Conservation (phyloP, 2,329 filamentous ascomycete genomes). For the Calcarisporium arbuscula region DNA sequence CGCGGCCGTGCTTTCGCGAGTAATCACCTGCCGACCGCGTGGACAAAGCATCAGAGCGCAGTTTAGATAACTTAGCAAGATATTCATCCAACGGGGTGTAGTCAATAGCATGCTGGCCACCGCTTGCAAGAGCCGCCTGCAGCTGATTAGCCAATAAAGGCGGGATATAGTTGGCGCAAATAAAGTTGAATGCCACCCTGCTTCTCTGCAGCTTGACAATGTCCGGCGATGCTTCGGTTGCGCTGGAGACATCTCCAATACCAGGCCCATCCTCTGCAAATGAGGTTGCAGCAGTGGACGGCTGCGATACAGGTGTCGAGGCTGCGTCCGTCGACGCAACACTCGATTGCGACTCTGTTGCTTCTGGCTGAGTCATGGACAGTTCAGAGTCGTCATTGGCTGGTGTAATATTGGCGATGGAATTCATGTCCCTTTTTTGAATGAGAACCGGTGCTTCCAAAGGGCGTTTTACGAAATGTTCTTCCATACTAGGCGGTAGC, state of each 20-base stretch:
- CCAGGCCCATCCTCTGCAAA: conserved; percentile 25
- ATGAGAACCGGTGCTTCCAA: conserved; percentile 71
- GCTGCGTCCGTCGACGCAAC: conserved; percentile 25
- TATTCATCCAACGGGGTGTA: conserved; percentile 69
- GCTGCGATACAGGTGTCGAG: conserved; percentile 30
- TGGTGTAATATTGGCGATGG: conserved; percentile 8
- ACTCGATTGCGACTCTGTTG: conserved; percentile 37
- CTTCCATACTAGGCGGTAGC: conserved; percentile 76
- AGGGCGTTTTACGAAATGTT: conserved; percentile 69
- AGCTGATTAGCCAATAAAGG: conserved; percentile 36
- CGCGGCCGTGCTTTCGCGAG: conserved; percentile 58
- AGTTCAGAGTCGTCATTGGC: conserved; percentile 13
- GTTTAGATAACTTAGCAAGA: conserved; percentile 55
- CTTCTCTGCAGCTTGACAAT: conserved; percentile 57
- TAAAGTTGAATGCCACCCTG: conserved; percentile 57
- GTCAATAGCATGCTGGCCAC: conserved; percentile 37
- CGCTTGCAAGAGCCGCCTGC: conserved; percentile 30
- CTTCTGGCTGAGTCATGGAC: conserved; percentile 17
- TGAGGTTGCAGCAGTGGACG: conserved; percentile 41
- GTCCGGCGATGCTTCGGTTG: conserved; percentile 40
- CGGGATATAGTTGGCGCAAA: conserved; percentile 56
- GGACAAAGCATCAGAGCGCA: conserved; percentile 66
- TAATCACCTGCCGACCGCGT: conserved; percentile 64
- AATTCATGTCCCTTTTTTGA: conserved; percentile 50
- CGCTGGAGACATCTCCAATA: conserved; percentile 29